Base-by-base conservation (phyloP, 2,329 filamentous ascomycete genomes). In the Cryphonectria nitschkei region DNA sequence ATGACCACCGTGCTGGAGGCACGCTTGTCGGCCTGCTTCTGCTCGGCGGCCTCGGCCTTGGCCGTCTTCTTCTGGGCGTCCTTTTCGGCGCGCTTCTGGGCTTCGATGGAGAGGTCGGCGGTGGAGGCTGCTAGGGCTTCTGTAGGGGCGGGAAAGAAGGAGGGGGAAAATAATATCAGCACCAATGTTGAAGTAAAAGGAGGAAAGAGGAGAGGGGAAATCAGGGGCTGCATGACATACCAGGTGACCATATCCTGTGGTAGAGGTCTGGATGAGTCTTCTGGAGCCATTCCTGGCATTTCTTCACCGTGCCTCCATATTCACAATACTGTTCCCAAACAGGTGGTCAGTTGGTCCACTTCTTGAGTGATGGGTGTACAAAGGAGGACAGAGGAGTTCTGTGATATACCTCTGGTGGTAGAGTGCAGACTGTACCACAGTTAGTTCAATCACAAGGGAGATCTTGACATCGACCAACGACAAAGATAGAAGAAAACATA, bases 11-110 rank as follows among this genome's bases (percentile, higher is more conserved):
- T 92, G 74, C 92, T 93, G 72, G 92, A 89, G 52, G 94, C 93
- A 76, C 95, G 92, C 78, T 92, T 91, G 79, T 95, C 93, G 34
- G 90, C 91, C 74, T 95, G 91, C 79, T 94, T 94, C 74, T 91
- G 89, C 82, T 97, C 95, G 29, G 90, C 91, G 37, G 94, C 91
- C 75, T 94, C 93, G 67, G 96, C 96, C 84, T 97, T 98, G 70
- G 94, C 93, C 52, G 95, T 93, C 84, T 99, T 98, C 87, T 98
- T 99, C 77, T 94, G 91, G 46, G 95, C 94, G 81, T 99, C 96
- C 82, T 98, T 98, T 74, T 94, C 94, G 69, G 95, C 95, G 77
- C 95, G 93, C 84, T 98, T 95, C 81, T 97, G 94, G 67, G 94
- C 95, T 74, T 96, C 94, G 79, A 98, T 84, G 68, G 93, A 96